Evolutionary conservation across 2,329 filamentous ascomycete species (phyloP).

Genomic region (Fusarium torreyae): DNA sequence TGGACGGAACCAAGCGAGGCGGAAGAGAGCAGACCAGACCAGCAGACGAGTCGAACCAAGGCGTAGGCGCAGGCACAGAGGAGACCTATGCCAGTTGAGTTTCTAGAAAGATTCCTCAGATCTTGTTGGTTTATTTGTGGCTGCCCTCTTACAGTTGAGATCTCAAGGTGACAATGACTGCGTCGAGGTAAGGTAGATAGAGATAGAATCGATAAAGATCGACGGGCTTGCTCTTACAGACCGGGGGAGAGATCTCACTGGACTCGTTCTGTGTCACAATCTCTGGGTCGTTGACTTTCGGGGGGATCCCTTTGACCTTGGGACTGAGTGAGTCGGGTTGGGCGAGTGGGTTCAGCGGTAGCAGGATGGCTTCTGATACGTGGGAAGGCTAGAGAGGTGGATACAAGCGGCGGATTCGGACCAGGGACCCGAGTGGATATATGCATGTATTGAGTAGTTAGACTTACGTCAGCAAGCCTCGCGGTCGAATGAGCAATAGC

Average conservation of each 20-base stretch:
- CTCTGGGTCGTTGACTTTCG: slow-evolving; percentile 33
- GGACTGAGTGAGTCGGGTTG: slow-evolving; percentile 24
- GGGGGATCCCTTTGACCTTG: slow-evolving; percentile 35
- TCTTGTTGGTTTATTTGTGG: slow-evolving; percentile 16
- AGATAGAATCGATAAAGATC: slow-evolving; percentile 30
- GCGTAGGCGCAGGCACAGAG: slow-evolving; percentile 1
- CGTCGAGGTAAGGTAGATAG: neutral
- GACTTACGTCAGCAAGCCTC: neutral
- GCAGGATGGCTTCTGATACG: slow-evolving; percentile 27
- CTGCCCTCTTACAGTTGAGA: slow-evolving; percentile 17
- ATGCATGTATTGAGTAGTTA: slow-evolving; percentile 20
- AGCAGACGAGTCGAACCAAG: slow-evolving; percentile 24
- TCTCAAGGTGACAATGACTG: slow-evolving; percentile 11
- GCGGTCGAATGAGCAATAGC: too few species aligned
- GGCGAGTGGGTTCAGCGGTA: slow-evolving; percentile 25
- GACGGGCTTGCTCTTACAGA: slow-evolving; percentile 42
- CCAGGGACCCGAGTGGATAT: slow-evolving; percentile 31
- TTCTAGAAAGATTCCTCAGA: slow-evolving; percentile 28
- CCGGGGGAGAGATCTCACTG: slow-evolving; percentile 38
- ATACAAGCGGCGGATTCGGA: slow-evolving; percentile 27
- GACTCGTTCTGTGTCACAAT: slow-evolving; percentile 31
- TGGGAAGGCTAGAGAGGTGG: slow-evolving; percentile 2
- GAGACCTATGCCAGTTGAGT: slow-evolving; percentile 8
- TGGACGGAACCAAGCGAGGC: slow-evolving; percentile 37
- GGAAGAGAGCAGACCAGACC: slow-evolving; percentile 13